Evolutionary conservation across 208 protist species (phyloP), one percentile per base, ranked within the genome.

Genomic region (Acanthamoeba sp.): DNA sequence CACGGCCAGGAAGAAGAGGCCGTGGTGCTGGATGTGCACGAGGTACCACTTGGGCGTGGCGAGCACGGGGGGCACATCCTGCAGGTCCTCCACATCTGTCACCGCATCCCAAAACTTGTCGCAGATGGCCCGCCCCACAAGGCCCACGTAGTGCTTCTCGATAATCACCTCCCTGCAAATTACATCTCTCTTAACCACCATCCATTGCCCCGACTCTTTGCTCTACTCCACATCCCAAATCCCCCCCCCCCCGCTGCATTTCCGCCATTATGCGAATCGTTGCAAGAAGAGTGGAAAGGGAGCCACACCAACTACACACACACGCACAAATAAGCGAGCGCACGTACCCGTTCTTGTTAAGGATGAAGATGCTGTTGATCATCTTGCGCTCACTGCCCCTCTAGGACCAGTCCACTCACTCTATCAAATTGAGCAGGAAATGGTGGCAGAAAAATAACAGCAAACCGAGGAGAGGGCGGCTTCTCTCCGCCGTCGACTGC

Each of bases 21-120:
- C 32, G 78, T 55, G 14, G 71, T 59, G 92, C 20, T 93, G 62
- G 76, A 97, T 94, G 66, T 97, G 93, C 40, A 95, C 59, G 18
- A 95, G 69, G 87, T 95, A 95, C 66, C 94, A 96, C 78, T 94
- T 94, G 22, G 95, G 80, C 52, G 94, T 95, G 6, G 82, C 57
- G 2, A 96, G 91, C 27, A 96, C 24, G 22, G 95, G 95, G 16
- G 45, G 80, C 32, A 88, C 80, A 20, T 88, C 80, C 45, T 88
- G 20, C 42, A 34, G 64, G 36, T 95, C 55, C 14, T 95, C 87
- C 22, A 78, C 57, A 76, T 57, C 38, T 22, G 90, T 66, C 55
- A 95, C 94, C 38, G 91, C 85, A 94, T 96, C 95, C 93, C 94
- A 96, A 85, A 96, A 96, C 29, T 90, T 66, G 66, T 96, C 95